Percentiles rank a stretch among this genome's conserved stretches.
phyloP scores from a whole-genome alignment of 345 rosid species.

The Ailanthus altissimus region DNA sequence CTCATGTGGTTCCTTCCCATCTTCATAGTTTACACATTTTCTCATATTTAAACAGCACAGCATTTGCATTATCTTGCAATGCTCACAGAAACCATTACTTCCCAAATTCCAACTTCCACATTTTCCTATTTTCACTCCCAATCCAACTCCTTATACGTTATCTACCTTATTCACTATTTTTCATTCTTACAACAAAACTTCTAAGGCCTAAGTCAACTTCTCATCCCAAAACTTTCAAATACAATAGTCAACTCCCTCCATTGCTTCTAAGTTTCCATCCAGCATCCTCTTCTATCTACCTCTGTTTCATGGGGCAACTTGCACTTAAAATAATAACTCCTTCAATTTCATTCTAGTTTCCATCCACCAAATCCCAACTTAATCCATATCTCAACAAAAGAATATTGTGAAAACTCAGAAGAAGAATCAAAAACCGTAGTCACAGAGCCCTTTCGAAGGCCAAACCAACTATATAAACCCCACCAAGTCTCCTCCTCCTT shows the following conservation, averaged over 20 bases:
- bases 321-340: background rate
- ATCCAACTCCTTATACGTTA: constrained; percentile 11
- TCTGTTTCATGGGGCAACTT: background rate
- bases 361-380: constrained; percentile 12
- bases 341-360: constrained; percentile 14
- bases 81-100: background rate
- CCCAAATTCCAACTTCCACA: background rate
- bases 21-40: constrained; percentile 10
- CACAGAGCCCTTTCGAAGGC: constrained; percentile 42
- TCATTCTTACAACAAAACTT: background rate
- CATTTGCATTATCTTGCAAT: constrained; percentile 24
- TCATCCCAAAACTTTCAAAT: background rate
- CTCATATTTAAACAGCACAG: background rate
- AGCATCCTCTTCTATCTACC: background rate
- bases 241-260: background rate
- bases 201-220: background rate
- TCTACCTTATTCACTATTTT: background rate
- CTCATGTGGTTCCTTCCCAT: background rate
- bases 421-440: constrained; percentile 32
- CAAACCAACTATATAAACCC: constrained; percentile 23
- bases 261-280: constrained; percentile 8
- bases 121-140: constrained; percentile 31
- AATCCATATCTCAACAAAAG: background rate
- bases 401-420: constrained; percentile 33
- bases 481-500: constrained; percentile 7